phyloP scores from a whole-genome alignment of 106 monocot species.

The Dioscorea alata region DNA sequence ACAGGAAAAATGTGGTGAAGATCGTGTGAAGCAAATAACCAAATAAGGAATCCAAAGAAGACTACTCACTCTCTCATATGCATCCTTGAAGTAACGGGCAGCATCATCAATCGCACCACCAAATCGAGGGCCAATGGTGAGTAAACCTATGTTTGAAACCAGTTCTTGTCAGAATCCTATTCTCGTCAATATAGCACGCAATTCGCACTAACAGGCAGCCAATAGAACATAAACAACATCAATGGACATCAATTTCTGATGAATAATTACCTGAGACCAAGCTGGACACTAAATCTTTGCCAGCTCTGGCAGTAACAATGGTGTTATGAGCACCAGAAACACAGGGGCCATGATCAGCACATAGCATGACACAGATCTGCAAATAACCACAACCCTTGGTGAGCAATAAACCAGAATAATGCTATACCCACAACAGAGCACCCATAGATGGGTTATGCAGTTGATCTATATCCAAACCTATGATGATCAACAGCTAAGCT shows the following conservation, averaged over 20 bases:
- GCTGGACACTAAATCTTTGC: conserved; percentile 94
- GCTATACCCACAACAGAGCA: too few species aligned
- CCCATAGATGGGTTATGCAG: too few species aligned
- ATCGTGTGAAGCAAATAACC: background rate
- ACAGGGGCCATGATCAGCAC: conserved; percentile 99
- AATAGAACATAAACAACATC: background rate
- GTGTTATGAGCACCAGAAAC: conserved; percentile 98
- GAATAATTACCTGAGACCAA: conserved; percentile 75
- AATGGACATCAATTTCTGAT: background rate
- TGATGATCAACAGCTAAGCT: too few species aligned
- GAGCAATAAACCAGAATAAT: background rate
- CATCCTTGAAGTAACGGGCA: conserved; percentile 97
- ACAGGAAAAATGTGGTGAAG: too few species aligned
- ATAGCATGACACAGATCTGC: conserved; percentile 94
- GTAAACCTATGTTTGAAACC: conserved; percentile 54
- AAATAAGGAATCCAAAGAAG: background rate
- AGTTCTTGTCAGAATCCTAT: background rate
- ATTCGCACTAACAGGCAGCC: background rate
- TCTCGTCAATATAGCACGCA: background rate
- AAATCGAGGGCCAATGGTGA: conserved; percentile 97
- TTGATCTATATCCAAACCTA: too few species aligned
- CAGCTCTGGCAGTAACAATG: conserved; percentile 95
- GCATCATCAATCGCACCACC: conserved; percentile 99
- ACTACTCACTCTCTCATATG: conserved; percentile 67
- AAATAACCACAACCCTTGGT: background rate